These are phyloP conservation scores for Alternaria tenuissima DNA, from an alignment of 2,329 filamentous ascomycete species.

Conservation along the genomic window DNA sequence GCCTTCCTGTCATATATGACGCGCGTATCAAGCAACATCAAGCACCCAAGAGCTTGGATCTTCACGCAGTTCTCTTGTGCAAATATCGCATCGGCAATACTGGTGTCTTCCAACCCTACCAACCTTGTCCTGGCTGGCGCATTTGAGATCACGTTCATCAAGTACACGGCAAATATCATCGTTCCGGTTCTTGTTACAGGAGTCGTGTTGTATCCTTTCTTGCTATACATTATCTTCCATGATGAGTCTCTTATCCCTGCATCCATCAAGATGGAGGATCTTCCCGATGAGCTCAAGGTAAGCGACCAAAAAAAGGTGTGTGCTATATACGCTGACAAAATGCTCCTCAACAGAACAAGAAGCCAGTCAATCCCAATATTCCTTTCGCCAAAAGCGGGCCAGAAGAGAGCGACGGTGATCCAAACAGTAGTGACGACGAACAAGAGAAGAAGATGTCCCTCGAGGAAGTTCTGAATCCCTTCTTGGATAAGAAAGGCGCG, in stretches of 20 bases:
- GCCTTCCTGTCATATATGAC: conserved; percentile 82
- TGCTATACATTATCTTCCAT: conserved; percentile 74
- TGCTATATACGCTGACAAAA: background rate
- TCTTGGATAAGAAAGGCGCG: conserved; percentile 72
- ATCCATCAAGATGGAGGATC: conserved; percentile 72
- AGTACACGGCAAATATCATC: conserved; percentile 80
- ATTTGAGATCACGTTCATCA: conserved; percentile 74
- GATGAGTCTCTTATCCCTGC: conserved; percentile 69
- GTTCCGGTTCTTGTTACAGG: conserved; percentile 75
- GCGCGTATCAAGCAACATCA: conserved; percentile 75
- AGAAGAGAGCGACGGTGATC: conserved; percentile 60
- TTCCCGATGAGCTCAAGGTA: conserved; percentile 64
- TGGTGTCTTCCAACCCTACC: conserved; percentile 81
- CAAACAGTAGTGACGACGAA: conserved; percentile 59
- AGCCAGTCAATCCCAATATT: conserved; percentile 76
- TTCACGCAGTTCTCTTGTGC: conserved; percentile 75
- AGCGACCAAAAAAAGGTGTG: background rate
- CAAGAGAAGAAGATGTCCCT: conserved; percentile 64
- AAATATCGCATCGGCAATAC: conserved; percentile 76
- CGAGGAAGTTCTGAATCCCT: conserved; percentile 79
- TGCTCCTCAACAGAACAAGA: conserved; percentile 46
- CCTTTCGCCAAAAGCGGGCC: conserved; percentile 67
- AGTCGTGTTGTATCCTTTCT: conserved; percentile 72
- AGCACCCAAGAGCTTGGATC: conserved; percentile 76
- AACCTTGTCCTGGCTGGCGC: conserved; percentile 78